Conservation (phyloP, 208 protist genomes). For the Leishmania turanica region DNA sequence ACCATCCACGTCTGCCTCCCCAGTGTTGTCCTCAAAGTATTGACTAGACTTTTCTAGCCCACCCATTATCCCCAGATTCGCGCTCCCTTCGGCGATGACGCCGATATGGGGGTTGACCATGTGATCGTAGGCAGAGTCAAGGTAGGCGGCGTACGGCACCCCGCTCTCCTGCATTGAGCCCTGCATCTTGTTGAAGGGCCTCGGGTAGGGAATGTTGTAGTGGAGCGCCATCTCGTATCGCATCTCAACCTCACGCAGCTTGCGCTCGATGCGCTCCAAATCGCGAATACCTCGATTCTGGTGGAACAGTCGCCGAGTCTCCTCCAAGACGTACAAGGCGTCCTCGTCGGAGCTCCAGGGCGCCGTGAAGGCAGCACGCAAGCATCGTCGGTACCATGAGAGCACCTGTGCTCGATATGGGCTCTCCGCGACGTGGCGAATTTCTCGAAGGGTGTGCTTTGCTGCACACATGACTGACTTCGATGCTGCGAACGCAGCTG, state of each 20-base stretch:
- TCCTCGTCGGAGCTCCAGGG: constrained; percentile 85
- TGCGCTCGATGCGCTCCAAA: constrained; percentile 61
- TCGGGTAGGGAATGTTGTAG: constrained; percentile 88
- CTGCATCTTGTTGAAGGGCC: constrained; percentile 79
- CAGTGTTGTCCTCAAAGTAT: constrained; percentile 59
- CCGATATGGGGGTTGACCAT: constrained; percentile 69
- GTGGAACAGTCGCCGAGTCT: constrained; percentile 79
- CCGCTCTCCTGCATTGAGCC: constrained; percentile 81
- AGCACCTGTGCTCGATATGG: constrained; percentile 71
- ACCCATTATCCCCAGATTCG: constrained; percentile 73
- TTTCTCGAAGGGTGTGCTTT: constrained; percentile 14
- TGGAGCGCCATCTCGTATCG: constrained; percentile 86
- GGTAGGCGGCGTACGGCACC: constrained; percentile 79
- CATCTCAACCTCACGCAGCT: constrained; percentile 91
- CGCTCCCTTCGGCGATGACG: constrained; percentile 67
- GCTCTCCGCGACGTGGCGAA: constrained; percentile 37
- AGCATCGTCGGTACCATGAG: constrained; percentile 83
- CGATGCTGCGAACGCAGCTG: neutral
- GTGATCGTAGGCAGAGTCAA: constrained; percentile 88
- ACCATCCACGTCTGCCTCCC: constrained; percentile 53
- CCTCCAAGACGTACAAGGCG: constrained; percentile 85
- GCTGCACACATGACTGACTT: constrained; percentile 4
- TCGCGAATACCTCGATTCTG: constrained; percentile 67
- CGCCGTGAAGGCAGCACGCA: constrained; percentile 80
- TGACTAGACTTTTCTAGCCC: constrained; percentile 36